Percentiles rank a stretch among this genome's conserved stretches.
Evolutionary conservation across 106 monocot genomes (phyloP).

Genomic region (Dioscorea alata): DNA sequence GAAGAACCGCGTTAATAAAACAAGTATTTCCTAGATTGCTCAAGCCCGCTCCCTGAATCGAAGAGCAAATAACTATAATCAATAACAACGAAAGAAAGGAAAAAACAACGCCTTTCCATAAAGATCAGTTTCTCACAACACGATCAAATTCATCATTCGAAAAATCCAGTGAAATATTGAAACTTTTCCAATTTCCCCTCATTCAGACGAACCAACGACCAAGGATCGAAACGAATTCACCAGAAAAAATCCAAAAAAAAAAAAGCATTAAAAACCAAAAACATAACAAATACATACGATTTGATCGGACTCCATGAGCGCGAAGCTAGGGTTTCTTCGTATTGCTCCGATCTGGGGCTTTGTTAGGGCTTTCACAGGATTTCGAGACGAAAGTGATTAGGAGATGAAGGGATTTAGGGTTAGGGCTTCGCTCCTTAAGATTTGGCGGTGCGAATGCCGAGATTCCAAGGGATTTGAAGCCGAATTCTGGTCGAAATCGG

Average conservation of each 20-base stretch:
- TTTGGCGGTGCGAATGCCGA: no score
- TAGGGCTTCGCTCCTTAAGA: background rate
- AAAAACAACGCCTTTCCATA: background rate
- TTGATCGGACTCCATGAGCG: background rate
- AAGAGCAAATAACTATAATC: no score
- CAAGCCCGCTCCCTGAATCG: slow-evolving; percentile 56
- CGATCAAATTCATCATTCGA: background rate
- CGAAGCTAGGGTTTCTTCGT: background rate
- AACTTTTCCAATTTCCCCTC: background rate
- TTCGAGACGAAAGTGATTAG: background rate
- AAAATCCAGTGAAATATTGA: background rate
- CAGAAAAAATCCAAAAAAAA: no score
- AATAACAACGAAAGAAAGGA: no score
- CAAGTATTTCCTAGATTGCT: slow-evolving; percentile 82
- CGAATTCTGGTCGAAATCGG: background rate
- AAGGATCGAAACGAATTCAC: no score
- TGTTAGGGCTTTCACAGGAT: background rate
- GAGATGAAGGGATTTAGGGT: background rate
- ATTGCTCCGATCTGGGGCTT: no score
- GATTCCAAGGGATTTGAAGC: background rate
- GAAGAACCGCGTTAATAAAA: slow-evolving; percentile 70
- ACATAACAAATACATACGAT: no score
- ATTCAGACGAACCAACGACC: no score
- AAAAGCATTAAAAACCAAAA: no score
- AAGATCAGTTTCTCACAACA: background rate